Evolutionary conservation across 306 rosid genomes (phyloP), one percentile per base, ranked within the genome.

Genomic region (Biancaea sappan): DNA sequence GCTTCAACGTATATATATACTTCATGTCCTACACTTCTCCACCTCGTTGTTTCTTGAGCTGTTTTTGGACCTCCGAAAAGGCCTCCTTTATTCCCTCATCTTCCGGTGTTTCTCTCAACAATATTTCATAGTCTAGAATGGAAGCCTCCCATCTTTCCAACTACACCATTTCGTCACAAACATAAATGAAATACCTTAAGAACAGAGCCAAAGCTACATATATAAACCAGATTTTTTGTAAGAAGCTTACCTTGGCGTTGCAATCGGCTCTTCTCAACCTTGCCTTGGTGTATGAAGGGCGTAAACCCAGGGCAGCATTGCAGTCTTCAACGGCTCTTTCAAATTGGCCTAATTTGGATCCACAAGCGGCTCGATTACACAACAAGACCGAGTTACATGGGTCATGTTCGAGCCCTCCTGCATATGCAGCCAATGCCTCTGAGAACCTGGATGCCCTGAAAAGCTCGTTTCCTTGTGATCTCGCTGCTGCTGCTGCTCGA

Each of bases 251-350:
- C 98, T 94, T 94, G 32, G 83, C 86, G 64, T 91, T 79, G 84
- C 91, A 91, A 75, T 94, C 92, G 16, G 96, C 98, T 72, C 97
- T 87, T 84, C 98, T 80, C 35, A 89, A 72, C 69, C 98, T 89
- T 21, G 98, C 97, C 78, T 89, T 94, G 69, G 28, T 47, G 70
- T 94, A 94, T 22, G 89, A 86, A 6, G 96, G 97, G 10, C 97
- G 86, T 19, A 85, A 79, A 32, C 74, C 85, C 13, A 94, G 89
- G 14, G 98, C 91, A 52, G 78, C 71, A 13, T 29, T 81, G 78
- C 98, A 94, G 74, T 94, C 97, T 32, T 94, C 92, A 24, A 84
- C 40, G 4, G 98, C 96, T 80, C 72, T 85, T 18, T 89, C 88
- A 4, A 82, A 72, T 51, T 83, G 94, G 25, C 92, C 89, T 26